Percentiles rank a stretch among this genome's conserved stretches.
These are phyloP conservation scores for Apiotrichum porosum DNA, from an alignment of 1,284 basidiomycete species.

Conservation along the genomic window DNA sequence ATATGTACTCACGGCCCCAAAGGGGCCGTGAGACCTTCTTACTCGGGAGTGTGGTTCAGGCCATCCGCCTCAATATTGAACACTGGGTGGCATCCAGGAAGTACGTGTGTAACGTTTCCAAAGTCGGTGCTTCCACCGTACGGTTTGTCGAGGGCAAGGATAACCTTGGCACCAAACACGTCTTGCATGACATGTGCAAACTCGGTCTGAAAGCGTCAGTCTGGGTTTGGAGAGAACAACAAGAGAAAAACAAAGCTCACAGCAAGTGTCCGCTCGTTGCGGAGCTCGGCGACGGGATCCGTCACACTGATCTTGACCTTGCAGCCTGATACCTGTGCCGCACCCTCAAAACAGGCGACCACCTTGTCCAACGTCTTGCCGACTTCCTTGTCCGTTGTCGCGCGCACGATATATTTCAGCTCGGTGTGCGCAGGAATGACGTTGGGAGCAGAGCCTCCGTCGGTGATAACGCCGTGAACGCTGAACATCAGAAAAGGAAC, in stretches of 20 bases:
- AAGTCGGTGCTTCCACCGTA: constrained; percentile 11
- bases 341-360: constrained; percentile 63
- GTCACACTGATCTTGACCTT: constrained; percentile 53
- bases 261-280: constrained; percentile 24
- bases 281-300: constrained; percentile 56
- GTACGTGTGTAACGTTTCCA: constrained; percentile 55
- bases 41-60: constrained; percentile 48
- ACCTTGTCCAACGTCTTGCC: constrained; percentile 55
- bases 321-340: constrained; percentile 65
- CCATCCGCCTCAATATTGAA: constrained; percentile 50
- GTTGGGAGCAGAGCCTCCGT: constrained; percentile 54
- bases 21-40: constrained; percentile 39
- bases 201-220: constrained; percentile 2
- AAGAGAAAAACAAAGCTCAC: constrained; percentile 13
- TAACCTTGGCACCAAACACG: constrained; percentile 49
- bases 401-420: constrained; percentile 64
- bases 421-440: constrained; percentile 70
- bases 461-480: constrained; percentile 64
- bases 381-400: constrained; percentile 59
- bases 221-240: not conserved
- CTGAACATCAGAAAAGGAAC: too few relatives aligned
- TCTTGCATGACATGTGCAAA: constrained; percentile 6
- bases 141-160: constrained; percentile 57
- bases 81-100: constrained; percentile 40
- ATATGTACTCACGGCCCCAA: constrained; percentile 10